These are phyloP conservation scores for Fagus crenata DNA, from an alignment of 306 rosid genomes.

Conservation along the genomic window DNA sequence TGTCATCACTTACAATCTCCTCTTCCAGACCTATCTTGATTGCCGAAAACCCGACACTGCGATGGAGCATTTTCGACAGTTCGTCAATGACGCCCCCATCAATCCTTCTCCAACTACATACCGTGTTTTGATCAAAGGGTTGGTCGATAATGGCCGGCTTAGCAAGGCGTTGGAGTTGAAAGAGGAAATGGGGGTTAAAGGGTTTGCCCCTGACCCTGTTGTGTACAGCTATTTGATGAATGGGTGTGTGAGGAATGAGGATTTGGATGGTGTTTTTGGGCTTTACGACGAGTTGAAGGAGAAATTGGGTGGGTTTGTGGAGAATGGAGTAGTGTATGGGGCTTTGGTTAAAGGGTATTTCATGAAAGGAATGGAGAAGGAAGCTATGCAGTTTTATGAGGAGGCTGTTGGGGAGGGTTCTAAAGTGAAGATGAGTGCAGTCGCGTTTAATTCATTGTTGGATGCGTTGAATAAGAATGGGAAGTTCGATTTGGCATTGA, in stretches of 20 bases:
- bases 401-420: constrained; percentile 61
- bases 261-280: constrained; percentile 57
- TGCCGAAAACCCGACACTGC: constrained; percentile 90
- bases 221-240: constrained; percentile 80
- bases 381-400: constrained; percentile 79
- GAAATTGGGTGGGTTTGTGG: constrained; percentile 59
- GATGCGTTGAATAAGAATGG: constrained; percentile 82
- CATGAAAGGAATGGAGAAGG: constrained; percentile 75
- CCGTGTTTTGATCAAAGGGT: constrained; percentile 66
- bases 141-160: constrained; percentile 69
- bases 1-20: constrained; percentile 73
- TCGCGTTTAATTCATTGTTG: constrained; percentile 74
- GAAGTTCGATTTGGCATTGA: constrained; percentile 69
- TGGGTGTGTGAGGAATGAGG: constrained; percentile 64
- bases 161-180: constrained; percentile 81
- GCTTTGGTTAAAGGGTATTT: constrained; percentile 88
- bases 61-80: constrained; percentile 82
- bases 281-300: constrained; percentile 71
- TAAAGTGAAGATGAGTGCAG: constrained; percentile 66
- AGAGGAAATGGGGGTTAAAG: constrained; percentile 62
- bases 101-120: constrained; percentile 83
- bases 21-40: constrained; percentile 88
- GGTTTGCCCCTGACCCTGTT: constrained; percentile 61
- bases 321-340: constrained; percentile 81
- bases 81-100: constrained; percentile 81